A percentile compares a stretch with the other conserved stretches of the same genome.
Evolutionary conservation across 495 filamentous ascomycete genomes (phyloP).

Genomic region (Trichocladium antarcticum): DNA sequence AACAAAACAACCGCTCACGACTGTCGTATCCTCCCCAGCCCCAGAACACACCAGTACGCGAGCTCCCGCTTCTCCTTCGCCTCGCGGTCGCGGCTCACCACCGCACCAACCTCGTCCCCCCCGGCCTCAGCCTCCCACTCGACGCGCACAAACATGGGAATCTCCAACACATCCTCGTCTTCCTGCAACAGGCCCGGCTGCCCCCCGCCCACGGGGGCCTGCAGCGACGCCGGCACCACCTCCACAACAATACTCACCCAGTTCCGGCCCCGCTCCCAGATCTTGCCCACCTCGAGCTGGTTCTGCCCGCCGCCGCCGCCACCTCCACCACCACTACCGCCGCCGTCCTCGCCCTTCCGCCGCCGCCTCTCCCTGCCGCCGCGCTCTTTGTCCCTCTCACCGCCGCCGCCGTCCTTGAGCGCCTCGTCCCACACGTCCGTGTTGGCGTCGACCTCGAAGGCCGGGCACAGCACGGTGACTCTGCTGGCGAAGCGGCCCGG

Average conservation of each 20-base stretch:
- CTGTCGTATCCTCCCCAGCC: conserved; percentile 62
- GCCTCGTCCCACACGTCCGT: conserved; percentile 96
- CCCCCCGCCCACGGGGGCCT: conserved; percentile 6
- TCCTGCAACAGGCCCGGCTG: conserved; percentile 38
- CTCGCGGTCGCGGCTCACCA: conserved; percentile 32
- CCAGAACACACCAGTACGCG: conserved; percentile 91
- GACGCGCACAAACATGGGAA: conserved; percentile 82
- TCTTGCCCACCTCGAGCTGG: conserved; percentile 78
- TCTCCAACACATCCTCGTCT: conserved; percentile 86
- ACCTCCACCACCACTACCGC: conserved; percentile 25
- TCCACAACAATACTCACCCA: conserved; percentile 90
- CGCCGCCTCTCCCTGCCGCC: conserved; percentile 18
- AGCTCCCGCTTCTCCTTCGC: conserved; percentile 54
- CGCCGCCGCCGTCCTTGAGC: conserved; percentile 40
- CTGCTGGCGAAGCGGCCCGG: conserved; percentile 65
- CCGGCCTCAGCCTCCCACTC: conserved; percentile 80
- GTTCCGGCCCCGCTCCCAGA: conserved; percentile 91
- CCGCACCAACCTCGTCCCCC: conserved; percentile 47
- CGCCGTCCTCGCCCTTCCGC: conserved; percentile 28
- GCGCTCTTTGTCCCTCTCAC: not conserved
- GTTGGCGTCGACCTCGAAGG: conserved; percentile 91
- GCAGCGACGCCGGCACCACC: conserved; percentile 59
- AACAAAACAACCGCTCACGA: not conserved
- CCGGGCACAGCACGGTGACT: conserved; percentile 86
- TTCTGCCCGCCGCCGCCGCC: conserved; percentile 36